Conservation (phyloP, 2,329 filamentous ascomycete species). For the Dothideomycetes sp. region DNA sequence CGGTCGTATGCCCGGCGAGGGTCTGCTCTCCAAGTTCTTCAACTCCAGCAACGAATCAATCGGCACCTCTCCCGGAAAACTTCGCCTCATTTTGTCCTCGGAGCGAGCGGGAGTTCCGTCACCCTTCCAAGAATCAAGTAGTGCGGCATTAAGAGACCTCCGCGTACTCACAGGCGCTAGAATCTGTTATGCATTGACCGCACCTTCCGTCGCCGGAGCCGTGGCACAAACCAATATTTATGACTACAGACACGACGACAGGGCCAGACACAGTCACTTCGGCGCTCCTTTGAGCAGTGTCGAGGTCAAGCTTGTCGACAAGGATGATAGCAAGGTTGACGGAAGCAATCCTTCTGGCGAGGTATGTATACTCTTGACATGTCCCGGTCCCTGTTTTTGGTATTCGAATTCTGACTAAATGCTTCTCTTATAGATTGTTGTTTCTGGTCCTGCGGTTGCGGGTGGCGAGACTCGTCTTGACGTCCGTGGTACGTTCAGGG, state of each 20-base stretch:
- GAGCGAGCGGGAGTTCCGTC: conserved; percentile 57
- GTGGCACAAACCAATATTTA: conserved; percentile 80
- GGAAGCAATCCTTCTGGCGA: conserved; percentile 42
- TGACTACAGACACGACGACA: conserved; percentile 61
- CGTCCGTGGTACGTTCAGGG: conserved; percentile 54
- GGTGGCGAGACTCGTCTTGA: conserved; percentile 57
- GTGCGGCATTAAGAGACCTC: conserved; percentile 65
- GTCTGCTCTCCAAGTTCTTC: conserved; percentile 53
- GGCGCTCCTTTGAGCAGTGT: conserved; percentile 71
- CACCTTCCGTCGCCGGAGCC: conserved; percentile 75
- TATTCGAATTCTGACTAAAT: background rate
- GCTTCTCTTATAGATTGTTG: conserved; percentile 49
- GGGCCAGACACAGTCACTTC: conserved; percentile 54
- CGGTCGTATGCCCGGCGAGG: conserved; percentile 64
- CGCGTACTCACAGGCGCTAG: conserved; percentile 71
- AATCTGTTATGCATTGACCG: conserved; percentile 76
- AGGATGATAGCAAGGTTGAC: conserved; percentile 49
- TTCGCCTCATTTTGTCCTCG: conserved; percentile 73
- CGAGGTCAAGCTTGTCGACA: conserved; percentile 66
- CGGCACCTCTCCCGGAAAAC: conserved; percentile 57
- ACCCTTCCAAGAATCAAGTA: conserved; percentile 50
- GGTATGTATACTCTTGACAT: conserved; percentile 14
- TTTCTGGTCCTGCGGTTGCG: conserved; percentile 63
- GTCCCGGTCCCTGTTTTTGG: background rate
- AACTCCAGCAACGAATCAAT: conserved; percentile 46